Conservation (phyloP, 2,329 filamentous ascomycete species). For the Zalaria obscura region DNA sequence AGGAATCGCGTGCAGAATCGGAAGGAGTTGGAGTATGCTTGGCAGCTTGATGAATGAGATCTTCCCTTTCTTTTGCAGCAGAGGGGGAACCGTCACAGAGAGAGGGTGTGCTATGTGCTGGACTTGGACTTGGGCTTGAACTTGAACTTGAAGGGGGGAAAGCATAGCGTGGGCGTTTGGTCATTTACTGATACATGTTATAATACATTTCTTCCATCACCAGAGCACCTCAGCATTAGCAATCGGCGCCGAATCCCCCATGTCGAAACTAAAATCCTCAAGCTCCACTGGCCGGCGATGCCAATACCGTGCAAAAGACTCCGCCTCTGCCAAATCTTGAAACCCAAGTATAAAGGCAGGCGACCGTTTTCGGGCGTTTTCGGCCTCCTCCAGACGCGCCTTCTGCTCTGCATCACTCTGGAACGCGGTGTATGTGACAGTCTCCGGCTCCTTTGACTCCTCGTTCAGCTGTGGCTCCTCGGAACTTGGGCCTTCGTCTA, state of each 20-base stretch:
- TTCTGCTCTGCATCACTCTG: constrained; percentile 2
- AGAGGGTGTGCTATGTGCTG: no score
- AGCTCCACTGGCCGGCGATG: constrained; percentile 32
- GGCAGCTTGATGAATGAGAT: constrained; percentile 84
- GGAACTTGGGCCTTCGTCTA: background rate
- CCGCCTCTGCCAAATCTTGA: constrained; percentile 38
- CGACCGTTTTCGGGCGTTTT: constrained; percentile 23
- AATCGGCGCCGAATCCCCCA: constrained; percentile 22
- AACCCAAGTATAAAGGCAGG: constrained; percentile 37
- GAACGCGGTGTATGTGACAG: no score
- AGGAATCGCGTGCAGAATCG: constrained; percentile 64
- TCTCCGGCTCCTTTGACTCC: constrained; percentile 1
- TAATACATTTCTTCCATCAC: constrained; percentile 17
- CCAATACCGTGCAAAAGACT: constrained; percentile 38
- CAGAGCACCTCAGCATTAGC: constrained; percentile 35
- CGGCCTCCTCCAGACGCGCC: constrained; percentile 12
- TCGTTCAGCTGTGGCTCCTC: background rate
- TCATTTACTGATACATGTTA: no score
- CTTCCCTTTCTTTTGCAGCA: no score
- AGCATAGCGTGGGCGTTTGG: no score
- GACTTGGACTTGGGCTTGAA: no score
- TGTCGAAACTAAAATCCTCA: constrained; percentile 9
- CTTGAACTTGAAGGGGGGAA: no score
- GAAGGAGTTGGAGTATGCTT: constrained; percentile 73
- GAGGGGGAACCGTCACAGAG: no score